Base-by-base conservation (phyloP, 768 basidiomycete species). In the Boletus reticulatus region DNA sequence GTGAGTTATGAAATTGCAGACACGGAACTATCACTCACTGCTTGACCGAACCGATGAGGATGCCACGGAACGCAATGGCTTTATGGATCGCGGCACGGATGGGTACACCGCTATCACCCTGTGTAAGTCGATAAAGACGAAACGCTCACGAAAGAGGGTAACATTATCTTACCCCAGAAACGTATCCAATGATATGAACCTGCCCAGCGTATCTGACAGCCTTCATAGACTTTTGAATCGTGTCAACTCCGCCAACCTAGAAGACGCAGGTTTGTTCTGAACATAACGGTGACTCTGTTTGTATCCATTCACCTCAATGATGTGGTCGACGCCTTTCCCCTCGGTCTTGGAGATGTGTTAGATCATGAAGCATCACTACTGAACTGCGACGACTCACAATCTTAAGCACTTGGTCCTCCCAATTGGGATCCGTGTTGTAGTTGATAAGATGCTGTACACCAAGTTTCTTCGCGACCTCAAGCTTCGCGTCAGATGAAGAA, bases 401-500 rank as follows among this genome's bases (percentile, higher is more conserved):
- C 54, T 70, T 67, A 32, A 74, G 55, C 2, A 78, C 80, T 59
- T 84, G 77, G 36, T 79, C 66, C 39, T 84, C 81, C 86, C 86
- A 88, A 41, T 84, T 66, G 3, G 80, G 78, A 2, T 71, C 74
- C 57, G 70, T 79, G 54, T 75, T 81, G 67, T 88, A 88, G 72
- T 88, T 86, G 72, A 88, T 84, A 19, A 80, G 60, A 51, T 84
- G 72, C 14, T 77, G 74, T 13, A 75, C 78, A 20, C 86, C 84
- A 19, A 85, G 76, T 43, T 75, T 76, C 43, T 73, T 69, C 10
- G 77, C 84, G 29, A 79, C 58, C 56, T 79, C 74, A 16, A 87
- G 74, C 61, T 89, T 89, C 45, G 78, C 76, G 60, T 87, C 84
- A 0, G 83, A 84, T 1, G 84, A 87, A 1, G 85, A 87, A 0